Evolutionary conservation across 2,329 filamentous ascomycete genomes (phyloP).

Genomic region (Cladosporium sp.): DNA sequence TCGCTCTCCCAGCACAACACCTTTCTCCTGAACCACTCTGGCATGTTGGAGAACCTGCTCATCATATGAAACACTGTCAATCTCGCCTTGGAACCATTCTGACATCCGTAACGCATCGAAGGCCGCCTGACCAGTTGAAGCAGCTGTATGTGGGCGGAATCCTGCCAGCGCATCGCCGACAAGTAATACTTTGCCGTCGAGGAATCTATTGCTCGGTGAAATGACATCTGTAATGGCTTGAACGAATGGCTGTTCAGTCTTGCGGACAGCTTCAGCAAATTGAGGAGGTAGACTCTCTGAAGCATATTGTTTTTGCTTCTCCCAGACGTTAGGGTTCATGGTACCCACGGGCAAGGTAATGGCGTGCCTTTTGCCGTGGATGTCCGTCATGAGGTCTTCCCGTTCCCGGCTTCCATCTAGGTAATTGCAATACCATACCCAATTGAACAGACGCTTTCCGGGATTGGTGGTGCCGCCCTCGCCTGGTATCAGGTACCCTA

Average conservation of each 20-base stretch:
- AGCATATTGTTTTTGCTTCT: constrained; percentile 32
- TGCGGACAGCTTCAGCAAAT: constrained; percentile 39
- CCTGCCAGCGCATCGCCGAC: constrained; percentile 45
- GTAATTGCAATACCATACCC: constrained; percentile 45
- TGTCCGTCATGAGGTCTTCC: constrained; percentile 42
- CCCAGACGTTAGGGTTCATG: constrained; percentile 37
- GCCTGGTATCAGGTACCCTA: constrained; percentile 44
- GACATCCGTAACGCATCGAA: constrained; percentile 40
- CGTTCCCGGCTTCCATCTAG: constrained; percentile 36
- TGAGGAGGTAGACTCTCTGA: constrained; percentile 34
- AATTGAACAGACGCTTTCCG: constrained; percentile 43
- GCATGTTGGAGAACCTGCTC: constrained; percentile 34
- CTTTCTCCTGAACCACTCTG: constrained; percentile 33
- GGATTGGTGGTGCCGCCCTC: constrained; percentile 35
- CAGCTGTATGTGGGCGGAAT: constrained; percentile 44
- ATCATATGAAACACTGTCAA: constrained; percentile 34
- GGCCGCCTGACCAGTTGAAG: constrained; percentile 45
- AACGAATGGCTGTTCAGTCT: constrained; percentile 41
- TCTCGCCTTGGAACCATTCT: constrained; percentile 36
- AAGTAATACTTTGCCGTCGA: constrained; percentile 39
- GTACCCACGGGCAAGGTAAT: constrained; percentile 42
- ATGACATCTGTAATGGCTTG: constrained; percentile 44
- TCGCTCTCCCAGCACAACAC: constrained; percentile 37
- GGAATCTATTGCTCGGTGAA: constrained; percentile 34
- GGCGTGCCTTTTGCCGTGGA: constrained; percentile 35